Evolutionary conservation across 2,329 filamentous ascomycete species (phyloP).

Genomic region (Byssoonygena ceratinophila): DNA sequence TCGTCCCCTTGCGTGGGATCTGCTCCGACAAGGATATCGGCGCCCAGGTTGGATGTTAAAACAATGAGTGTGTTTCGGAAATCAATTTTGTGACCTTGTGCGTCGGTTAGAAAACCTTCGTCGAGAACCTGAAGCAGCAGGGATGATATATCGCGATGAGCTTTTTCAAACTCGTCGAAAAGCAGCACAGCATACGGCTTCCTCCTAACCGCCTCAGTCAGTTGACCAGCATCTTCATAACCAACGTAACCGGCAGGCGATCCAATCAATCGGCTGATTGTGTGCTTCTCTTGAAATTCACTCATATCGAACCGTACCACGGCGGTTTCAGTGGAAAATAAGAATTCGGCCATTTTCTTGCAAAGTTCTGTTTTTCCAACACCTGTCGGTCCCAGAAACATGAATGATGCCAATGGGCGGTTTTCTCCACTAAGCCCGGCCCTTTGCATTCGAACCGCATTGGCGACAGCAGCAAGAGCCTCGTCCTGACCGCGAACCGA

Average conservation of each 20-base stretch:
- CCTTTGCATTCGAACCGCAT: conserved; percentile 87
- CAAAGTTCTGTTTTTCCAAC: conserved; percentile 96
- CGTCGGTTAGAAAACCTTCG: conserved; percentile 89
- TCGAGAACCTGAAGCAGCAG: conserved; percentile 88
- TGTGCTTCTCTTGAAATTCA: conserved; percentile 96
- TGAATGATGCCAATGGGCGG: conserved; percentile 83
- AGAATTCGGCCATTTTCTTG: conserved; percentile 86
- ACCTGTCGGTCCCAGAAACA: conserved; percentile 94
- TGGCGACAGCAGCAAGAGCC: conserved; percentile 77
- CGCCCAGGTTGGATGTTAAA: conserved; percentile 87
- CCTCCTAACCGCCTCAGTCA: conserved; percentile 86
- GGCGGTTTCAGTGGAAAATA: conserved; percentile 85
- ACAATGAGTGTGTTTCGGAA: conserved; percentile 96
- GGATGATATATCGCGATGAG: conserved; percentile 86
- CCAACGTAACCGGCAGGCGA: conserved; percentile 90
- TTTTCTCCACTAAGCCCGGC: conserved; percentile 88
- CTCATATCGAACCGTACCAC: conserved; percentile 96
- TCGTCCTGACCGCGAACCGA: conserved; percentile 90
- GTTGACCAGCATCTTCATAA: conserved; percentile 90
- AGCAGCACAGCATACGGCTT: conserved; percentile 92
- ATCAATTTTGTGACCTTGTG: conserved; percentile 92
- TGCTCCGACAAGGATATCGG: conserved; percentile 74
- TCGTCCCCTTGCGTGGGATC: conserved; percentile 57
- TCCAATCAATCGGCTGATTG: conserved; percentile 83
- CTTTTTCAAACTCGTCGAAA: conserved; percentile 97